Percentiles rank a stretch among this genome's conserved stretches.
These are phyloP conservation scores for Ambispora gerdemannii DNA, from an alignment of 192 early-diverging fungal species.

Conservation along the genomic window DNA sequence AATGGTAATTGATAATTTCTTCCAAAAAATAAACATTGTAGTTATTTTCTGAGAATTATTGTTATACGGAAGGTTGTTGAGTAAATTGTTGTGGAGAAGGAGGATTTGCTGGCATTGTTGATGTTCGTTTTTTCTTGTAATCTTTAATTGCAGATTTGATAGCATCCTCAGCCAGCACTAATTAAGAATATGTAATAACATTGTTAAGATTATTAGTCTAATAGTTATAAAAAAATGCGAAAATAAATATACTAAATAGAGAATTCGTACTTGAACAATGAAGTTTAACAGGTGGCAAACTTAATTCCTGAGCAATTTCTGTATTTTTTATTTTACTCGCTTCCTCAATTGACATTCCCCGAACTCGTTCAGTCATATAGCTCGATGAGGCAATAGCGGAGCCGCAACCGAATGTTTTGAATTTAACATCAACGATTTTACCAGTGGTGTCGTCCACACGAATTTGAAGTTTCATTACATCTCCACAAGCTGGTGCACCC, in stretches of 20 bases:
- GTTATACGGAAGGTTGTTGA: no score
- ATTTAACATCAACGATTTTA: slow-evolving; percentile 93
- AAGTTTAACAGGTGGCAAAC: slow-evolving; percentile 93
- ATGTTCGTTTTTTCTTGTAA: slow-evolving; percentile 90
- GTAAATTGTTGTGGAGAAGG: no score
- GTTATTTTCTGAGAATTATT: no score
- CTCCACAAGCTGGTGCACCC: slow-evolving; percentile 82
- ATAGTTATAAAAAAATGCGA: neutral
- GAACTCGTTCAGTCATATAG: slow-evolving; percentile 91
- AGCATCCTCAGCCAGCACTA: slow-evolving; percentile 98
- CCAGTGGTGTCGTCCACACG: slow-evolving; percentile 87
- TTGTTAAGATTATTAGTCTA: slow-evolving; percentile 6
- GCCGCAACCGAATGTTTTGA: slow-evolving; percentile 99
- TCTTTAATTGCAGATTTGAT: slow-evolving; percentile 99
- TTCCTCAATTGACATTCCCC: slow-evolving; percentile 89
- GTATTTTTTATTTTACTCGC: slow-evolving; percentile 93
- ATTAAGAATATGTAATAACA: slow-evolving; percentile 24
- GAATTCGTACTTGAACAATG: slow-evolving; percentile 87
- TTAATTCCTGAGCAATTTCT: slow-evolving; percentile 94
- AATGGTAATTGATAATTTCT: no score
- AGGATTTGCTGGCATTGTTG: no score
- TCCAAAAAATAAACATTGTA: no score
- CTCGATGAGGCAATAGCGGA: slow-evolving; percentile 92
- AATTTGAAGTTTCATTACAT: slow-evolving; percentile 96
- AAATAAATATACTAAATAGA: neutral